Evolutionary conservation across 768 basidiomycete species (phyloP), one percentile per base, ranked within the genome.

Genomic region (Pleurotus salmoneostramineus): DNA sequence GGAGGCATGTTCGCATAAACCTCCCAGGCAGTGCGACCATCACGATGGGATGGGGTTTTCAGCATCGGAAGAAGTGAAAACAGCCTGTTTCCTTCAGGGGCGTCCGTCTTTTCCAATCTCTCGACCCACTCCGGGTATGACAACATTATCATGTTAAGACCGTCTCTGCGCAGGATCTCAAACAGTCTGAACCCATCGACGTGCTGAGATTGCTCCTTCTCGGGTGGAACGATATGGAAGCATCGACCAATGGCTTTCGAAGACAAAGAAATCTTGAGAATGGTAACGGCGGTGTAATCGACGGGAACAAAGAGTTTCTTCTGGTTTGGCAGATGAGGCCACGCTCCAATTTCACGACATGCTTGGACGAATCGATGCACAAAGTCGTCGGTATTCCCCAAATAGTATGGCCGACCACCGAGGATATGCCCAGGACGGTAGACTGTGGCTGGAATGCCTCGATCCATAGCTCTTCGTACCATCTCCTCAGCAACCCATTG

Each of bases 401-500:
- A 34, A 3, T 47, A 46, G 32, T 34, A 15, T 10, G 31, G 21
- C 6, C 10, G 15, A 36, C 50, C 47, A 7, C 56, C 46, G 15
- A 49, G 14, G 36, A 57, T 50, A 27, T 49, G 49, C 1, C 56
- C 56, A 31, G 49, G 45, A 10, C 56, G 46, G 43, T 57, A 50
- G 17, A 48, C 49, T 5, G 56, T 36, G 15, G 49, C 49, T n/a
- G 15, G 47, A 49, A 57, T 27, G 8, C 56, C 56, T 10, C 49
- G 33, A 5, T 33, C 35, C 36, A 57, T 57, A 17, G 49, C 36
- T 5, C 45, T 21, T 4, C 49, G 56, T 42, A 57, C n/a, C 56
- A 57, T 57, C 56, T 48, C 49, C 32, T 57, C 56, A 10, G 56
- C 56, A 7, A 57, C 56, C 56, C 56, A 57, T 37, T 57, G 56